These are phyloP conservation scores for Lepidopterella palustris DNA, from an alignment of 495 filamentous ascomycete genomes.

Conservation along the genomic window DNA sequence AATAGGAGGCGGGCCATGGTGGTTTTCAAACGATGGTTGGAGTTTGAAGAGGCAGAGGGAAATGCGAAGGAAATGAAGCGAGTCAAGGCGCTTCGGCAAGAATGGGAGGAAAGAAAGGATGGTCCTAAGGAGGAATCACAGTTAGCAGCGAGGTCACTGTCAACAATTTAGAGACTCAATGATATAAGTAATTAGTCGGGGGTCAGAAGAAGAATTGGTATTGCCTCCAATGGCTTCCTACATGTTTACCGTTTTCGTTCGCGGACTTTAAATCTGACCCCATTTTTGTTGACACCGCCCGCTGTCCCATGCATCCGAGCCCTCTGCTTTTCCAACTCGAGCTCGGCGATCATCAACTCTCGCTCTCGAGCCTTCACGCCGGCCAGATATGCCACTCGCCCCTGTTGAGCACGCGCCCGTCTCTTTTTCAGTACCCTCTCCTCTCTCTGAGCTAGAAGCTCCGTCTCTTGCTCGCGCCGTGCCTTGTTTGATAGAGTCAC, in stretches of 20 bases:
- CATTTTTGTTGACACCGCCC: constrained; percentile 72
- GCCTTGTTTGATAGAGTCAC: constrained; percentile 25
- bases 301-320: constrained; percentile 76
- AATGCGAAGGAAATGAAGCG: constrained; percentile 29
- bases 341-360: constrained; percentile 65
- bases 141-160: background rate
- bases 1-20: constrained; percentile 33
- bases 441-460: constrained; percentile 43
- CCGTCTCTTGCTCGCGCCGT: constrained; percentile 36
- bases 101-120: constrained; percentile 28
- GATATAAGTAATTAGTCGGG: background rate
- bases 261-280: constrained; percentile 74
- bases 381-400: constrained; percentile 50
- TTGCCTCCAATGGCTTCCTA: no score
- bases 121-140: constrained; percentile 1
- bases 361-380: constrained; percentile 61
- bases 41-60: constrained; percentile 36
- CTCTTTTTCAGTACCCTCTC: constrained; percentile 43
- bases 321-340: constrained; percentile 68
- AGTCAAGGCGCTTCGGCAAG: constrained; percentile 30
- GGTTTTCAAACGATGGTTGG: constrained; percentile 37
- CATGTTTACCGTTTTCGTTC: constrained; percentile 66
- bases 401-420: constrained; percentile 46
- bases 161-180: background rate
- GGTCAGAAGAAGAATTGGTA: no score